phyloP scores from a whole-genome alignment of 75 land plant genomes.

The Larix kaempferi region DNA sequence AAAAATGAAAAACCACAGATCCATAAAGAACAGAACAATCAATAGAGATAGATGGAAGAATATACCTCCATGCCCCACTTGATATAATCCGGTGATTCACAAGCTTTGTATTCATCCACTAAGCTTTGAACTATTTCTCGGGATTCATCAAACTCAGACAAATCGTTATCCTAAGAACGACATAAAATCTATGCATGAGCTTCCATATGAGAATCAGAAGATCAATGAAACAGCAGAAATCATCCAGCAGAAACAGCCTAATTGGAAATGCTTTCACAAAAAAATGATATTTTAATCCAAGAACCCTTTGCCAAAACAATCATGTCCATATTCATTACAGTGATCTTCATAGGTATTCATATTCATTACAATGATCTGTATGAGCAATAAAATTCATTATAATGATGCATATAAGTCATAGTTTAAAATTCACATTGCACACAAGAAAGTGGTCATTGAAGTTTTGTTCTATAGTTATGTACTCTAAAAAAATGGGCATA shows the following conservation, averaged over 20 bases:
- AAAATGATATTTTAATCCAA: background rate
- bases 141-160: conserved; percentile 98
- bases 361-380: too few species aligned
- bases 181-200: background rate
- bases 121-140: conserved; percentile 97
- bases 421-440: background rate
- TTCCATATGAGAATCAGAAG: too few species aligned
- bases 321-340: too few species aligned
- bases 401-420: background rate
- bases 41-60: background rate
- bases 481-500: too few species aligned
- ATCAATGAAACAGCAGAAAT: conserved; percentile 85
- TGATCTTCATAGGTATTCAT: too few species aligned
- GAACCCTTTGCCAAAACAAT: background rate
- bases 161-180: conserved; percentile 84
- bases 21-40: background rate
- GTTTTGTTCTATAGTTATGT: too few species aligned
- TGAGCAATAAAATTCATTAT: background rate
- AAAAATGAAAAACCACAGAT: background rate
- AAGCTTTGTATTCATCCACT: conserved; percentile 99
- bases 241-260: conserved; percentile 4
- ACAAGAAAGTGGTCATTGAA: background rate
- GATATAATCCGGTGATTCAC: conserved; percentile 99
- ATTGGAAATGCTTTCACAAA: background rate
- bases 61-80: conserved; percentile 99